A percentile compares a stretch with the other conserved stretches of the same genome.
Conservation (phyloP, 129 eudicot species). For the Helichrysum umbraculigerum region DNA sequence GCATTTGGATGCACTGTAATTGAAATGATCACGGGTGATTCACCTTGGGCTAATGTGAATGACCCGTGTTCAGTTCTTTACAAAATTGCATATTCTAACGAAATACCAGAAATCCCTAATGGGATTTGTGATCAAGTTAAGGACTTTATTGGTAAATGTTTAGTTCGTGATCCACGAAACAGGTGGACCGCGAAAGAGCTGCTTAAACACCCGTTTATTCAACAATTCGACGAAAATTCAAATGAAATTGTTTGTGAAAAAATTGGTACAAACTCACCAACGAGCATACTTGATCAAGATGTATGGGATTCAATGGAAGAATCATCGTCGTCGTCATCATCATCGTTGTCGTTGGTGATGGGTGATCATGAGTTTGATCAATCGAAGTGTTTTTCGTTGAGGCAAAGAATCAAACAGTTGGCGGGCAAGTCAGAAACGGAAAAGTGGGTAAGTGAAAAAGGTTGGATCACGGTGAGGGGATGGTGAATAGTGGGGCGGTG, state of each 20-base stretch:
- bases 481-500: constrained; percentile 26
- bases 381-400: constrained; percentile 10
- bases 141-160: constrained; percentile 62
- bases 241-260: constrained; percentile 22
- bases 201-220: constrained; percentile 53
- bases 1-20: constrained; percentile 75
- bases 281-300: constrained; percentile 71
- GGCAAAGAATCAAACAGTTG: constrained; percentile 45
- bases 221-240: constrained; percentile 19
- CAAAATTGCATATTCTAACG: constrained; percentile 55
- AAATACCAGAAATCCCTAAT: constrained; percentile 54
- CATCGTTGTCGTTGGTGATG: constrained; percentile 11
- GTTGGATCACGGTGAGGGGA: constrained; percentile 59
- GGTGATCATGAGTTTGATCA: background rate
- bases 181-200: constrained; percentile 74
- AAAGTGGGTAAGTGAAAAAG: constrained; percentile 47
- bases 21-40: constrained; percentile 69
- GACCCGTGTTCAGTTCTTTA: constrained; percentile 45
- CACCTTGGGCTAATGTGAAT: constrained; percentile 48
- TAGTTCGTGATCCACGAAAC: constrained; percentile 45
- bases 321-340: constrained; percentile 11
- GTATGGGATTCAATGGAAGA: constrained; percentile 58
- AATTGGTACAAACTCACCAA: constrained; percentile 48
- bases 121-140: constrained; percentile 43
- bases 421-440: constrained; percentile 37